These are phyloP conservation scores for Salvia rosmarinus DNA, from an alignment of 257 asterid genomes.

Conservation along the genomic window DNA sequence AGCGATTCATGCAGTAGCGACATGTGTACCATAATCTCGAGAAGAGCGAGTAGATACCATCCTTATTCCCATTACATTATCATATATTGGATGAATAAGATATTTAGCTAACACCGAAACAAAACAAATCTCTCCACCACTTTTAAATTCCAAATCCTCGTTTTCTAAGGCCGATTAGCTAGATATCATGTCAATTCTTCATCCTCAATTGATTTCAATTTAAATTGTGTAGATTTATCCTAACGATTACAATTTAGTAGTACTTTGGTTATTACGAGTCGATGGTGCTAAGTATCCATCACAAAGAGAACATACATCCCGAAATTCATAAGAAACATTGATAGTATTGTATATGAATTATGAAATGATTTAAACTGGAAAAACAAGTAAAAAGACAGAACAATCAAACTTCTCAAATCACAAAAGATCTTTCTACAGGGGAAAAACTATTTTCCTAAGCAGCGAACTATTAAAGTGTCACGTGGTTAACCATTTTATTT, in stretches of 20 bases:
- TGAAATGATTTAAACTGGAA: background rate
- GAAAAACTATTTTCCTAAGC: background rate
- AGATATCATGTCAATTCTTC: background rate
- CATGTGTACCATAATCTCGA: conserved; percentile 82
- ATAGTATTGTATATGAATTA: background rate
- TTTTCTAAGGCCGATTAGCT: conserved; percentile 15
- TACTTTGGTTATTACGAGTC: background rate
- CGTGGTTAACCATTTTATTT: background rate
- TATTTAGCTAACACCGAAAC: conserved; percentile 13
- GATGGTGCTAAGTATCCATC: background rate
- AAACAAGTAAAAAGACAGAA: background rate
- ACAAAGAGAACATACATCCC: background rate
- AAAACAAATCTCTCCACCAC: conserved; percentile 7
- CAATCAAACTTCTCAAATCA: background rate
- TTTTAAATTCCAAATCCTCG: conserved; percentile 15
- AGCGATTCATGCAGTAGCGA: conserved; percentile 92
- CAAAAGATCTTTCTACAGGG: background rate
- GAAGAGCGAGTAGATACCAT: conserved; percentile 94
- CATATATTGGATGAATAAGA: conserved; percentile 33
- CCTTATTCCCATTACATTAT: conserved; percentile 85
- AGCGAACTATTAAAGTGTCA: background rate
- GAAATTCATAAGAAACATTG: conserved; percentile 5
- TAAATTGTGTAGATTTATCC: background rate
- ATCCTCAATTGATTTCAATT: background rate
- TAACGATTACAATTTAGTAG: background rate